phyloP scores from a whole-genome alignment of 352 stramenopile species.

The Phytophthora fragariae region DNA sequence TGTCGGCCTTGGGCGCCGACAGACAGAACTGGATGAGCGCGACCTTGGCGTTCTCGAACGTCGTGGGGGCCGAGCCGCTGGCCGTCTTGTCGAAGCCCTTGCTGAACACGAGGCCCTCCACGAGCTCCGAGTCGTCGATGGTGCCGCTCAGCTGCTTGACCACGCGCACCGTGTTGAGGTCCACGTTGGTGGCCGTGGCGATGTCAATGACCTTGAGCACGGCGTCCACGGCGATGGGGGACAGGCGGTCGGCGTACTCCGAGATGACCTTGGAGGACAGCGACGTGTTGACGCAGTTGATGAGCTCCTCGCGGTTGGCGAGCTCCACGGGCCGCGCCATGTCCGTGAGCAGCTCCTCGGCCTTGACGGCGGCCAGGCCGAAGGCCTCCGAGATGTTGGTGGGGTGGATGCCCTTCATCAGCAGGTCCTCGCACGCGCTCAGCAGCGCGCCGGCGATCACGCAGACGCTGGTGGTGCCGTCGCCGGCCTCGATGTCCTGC shows the following conservation, averaged over 20 bases:
- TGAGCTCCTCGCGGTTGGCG: constrained; percentile 94
- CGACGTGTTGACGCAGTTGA: constrained; percentile 98
- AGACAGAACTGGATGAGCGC: constrained; percentile 99
- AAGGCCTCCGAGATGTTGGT: constrained; percentile 98
- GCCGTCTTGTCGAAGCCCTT: constrained; percentile 93
- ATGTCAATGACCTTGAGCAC: constrained; percentile 97
- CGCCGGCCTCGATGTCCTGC: constrained; percentile 99
- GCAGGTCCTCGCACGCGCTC: constrained; percentile 93
- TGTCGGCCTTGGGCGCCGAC: constrained; percentile 99
- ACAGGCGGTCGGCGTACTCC: constrained; percentile 97
- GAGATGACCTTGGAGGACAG: constrained; percentile 98
- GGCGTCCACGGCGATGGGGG: constrained; percentile 98
- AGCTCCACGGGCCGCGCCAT: constrained; percentile 95
- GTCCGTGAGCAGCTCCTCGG: constrained; percentile 89
- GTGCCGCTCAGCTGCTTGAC: constrained; percentile 98
- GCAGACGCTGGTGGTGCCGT: constrained; percentile 98
- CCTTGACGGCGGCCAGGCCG: constrained; percentile 90
- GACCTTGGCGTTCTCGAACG: constrained; percentile 99
- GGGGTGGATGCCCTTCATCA: constrained; percentile 98
- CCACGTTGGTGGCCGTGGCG: constrained; percentile 94
- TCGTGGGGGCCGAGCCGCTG: constrained; percentile 49
- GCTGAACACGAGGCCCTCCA: constrained; percentile 98
- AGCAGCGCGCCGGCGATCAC: constrained; percentile 99
- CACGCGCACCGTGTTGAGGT: constrained; percentile 98
- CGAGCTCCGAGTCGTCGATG: constrained; percentile 99